phyloP scores from a whole-genome alignment of 257 asterid genomes.

The Misopates orontium region DNA sequence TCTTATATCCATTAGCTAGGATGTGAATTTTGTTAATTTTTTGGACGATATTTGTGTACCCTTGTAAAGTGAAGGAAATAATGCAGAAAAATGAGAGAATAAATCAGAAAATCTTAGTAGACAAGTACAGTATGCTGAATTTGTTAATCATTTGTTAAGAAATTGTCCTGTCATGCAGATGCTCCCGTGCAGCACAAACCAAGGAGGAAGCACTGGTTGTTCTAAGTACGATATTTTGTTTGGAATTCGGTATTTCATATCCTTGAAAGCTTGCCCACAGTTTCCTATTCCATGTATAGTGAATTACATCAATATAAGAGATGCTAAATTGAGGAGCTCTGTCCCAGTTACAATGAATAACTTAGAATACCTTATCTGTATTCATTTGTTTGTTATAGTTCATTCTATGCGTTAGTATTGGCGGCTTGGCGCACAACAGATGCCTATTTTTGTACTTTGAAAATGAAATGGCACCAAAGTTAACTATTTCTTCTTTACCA shows the following conservation, averaged over 20 bases:
- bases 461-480: too few species aligned
- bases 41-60: slow-evolving; percentile 1
- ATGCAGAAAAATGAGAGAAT: neutral
- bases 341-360: too few species aligned
- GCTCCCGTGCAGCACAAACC: slow-evolving; percentile 45
- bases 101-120: neutral
- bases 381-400: too few species aligned
- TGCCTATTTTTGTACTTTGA: too few species aligned
- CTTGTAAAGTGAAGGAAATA: neutral
- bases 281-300: too few species aligned
- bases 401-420: too few species aligned
- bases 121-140: neutral
- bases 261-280: too few species aligned
- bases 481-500: too few species aligned
- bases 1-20: neutral
- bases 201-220: slow-evolving; percentile 58
- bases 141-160: slow-evolving; percentile 2
- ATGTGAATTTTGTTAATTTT: neutral
- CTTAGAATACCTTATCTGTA: too few species aligned
- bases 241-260: neutral
- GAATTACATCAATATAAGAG: too few species aligned
- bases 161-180: slow-evolving; percentile 32
- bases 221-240: slow-evolving; percentile 26
- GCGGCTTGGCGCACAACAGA: too few species aligned
- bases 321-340: too few species aligned